Evolutionary conservation across 352 stramenopile species (phyloP).

Genomic region (Saprolegnia parasitica): DNA sequence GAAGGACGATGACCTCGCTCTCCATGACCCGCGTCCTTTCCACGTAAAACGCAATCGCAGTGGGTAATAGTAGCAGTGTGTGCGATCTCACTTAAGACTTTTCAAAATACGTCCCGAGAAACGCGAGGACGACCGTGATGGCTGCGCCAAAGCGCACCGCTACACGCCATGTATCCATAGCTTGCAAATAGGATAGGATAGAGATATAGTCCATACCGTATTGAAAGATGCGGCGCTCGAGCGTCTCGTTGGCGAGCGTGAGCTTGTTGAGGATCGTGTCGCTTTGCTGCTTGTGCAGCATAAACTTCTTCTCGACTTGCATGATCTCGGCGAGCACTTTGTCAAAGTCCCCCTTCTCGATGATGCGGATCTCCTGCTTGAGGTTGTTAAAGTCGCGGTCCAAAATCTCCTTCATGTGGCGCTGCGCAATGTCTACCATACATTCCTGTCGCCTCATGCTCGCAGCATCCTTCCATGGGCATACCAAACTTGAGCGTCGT

Average conservation of each 20-base stretch:
- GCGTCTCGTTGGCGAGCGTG: constrained; percentile 81
- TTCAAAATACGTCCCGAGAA: constrained; percentile 22
- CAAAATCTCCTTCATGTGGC: constrained; percentile 79
- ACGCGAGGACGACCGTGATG: constrained; percentile 11
- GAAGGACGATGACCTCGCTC: too few species aligned
- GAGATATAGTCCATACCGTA: too few species aligned
- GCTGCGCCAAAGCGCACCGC: constrained; percentile 9
- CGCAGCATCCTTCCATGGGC: not conserved
- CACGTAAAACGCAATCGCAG: too few species aligned
- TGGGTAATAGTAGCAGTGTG: too few species aligned
- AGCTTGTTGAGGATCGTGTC: constrained; percentile 83
- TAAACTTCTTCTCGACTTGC: constrained; percentile 85
- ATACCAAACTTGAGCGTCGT: constrained; percentile 84
- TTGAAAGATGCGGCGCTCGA: constrained; percentile 29
- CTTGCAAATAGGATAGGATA: too few species aligned
- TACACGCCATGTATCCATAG: not conserved
- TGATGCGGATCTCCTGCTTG: constrained; percentile 87
- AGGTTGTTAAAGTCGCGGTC: constrained; percentile 86
- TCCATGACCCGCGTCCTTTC: too few species aligned
- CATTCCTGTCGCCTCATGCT: not conserved
- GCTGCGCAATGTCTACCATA: constrained; percentile 76
- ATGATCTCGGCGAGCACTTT: constrained; percentile 84
- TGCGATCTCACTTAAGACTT: constrained; percentile 13
- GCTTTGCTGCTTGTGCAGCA: constrained; percentile 83
- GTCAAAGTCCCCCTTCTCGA: constrained; percentile 88